Conservation (phyloP, 768 basidiomycete genomes). For the Cubamyces lactineus region DNA sequence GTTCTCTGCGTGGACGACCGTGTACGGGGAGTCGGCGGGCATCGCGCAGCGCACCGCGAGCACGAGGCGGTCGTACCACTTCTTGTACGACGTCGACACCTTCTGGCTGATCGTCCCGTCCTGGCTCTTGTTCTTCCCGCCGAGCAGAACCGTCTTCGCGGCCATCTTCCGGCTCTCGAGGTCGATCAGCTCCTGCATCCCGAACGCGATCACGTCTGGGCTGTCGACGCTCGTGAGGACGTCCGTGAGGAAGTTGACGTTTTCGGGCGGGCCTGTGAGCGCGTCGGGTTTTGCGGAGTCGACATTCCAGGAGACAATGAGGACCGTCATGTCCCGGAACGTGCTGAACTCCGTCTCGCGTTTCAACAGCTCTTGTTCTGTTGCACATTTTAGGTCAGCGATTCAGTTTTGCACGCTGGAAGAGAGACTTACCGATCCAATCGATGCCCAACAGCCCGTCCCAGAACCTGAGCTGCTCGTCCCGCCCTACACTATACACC, state of each 20-base stretch:
- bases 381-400: background rate
- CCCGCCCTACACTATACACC: conserved; percentile 76
- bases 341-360: conserved; percentile 77
- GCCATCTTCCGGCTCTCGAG: conserved; percentile 91
- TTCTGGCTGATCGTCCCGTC: conserved; percentile 72
- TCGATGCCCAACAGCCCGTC: conserved; percentile 85
- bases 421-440: conserved; percentile 74
- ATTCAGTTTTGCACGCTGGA: background rate
- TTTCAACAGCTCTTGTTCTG: conserved; percentile 78
- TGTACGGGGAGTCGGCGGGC: conserved; percentile 75
- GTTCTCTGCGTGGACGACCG: conserved; percentile 82
- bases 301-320: conserved; percentile 92
- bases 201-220: conserved; percentile 91
- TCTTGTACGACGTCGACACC: conserved; percentile 83
- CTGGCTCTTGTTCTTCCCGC: conserved; percentile 67
- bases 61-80: conserved; percentile 84
- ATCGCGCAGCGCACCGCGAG: conserved; percentile 73
- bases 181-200: conserved; percentile 96
- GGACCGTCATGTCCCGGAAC: conserved; percentile 75
- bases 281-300: conserved; percentile 85
- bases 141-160: conserved; percentile 88
- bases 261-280: conserved; percentile 66
- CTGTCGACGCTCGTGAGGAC: conserved; percentile 69
- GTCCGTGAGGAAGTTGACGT: conserved; percentile 79
- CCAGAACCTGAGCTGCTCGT: conserved; percentile 79